A percentile compares a stretch with the other conserved stretches of the same genome.
phyloP scores from a whole-genome alignment of 2,329 filamentous ascomycete species.

The Nothophaeocryptopus gaeumannii region DNA sequence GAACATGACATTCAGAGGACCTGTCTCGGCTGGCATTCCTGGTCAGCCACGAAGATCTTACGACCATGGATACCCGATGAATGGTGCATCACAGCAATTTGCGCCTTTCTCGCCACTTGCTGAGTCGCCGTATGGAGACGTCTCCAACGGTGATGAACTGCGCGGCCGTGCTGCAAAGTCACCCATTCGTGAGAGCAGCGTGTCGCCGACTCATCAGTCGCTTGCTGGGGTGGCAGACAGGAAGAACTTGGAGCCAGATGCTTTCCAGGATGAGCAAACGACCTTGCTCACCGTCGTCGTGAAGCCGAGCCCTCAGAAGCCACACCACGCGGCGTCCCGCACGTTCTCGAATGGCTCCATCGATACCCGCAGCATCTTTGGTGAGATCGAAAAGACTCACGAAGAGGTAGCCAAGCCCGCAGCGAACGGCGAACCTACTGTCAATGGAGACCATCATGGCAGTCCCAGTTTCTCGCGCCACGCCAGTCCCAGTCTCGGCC shows the following conservation, averaged over 20 bases:
- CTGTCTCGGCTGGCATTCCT: slow-evolving; percentile 19
- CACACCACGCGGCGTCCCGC: slow-evolving; percentile 42
- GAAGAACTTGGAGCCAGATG: slow-evolving; percentile 37
- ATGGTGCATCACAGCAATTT: slow-evolving; percentile 25
- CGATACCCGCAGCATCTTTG: slow-evolving; percentile 51
- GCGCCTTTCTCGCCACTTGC: slow-evolving; percentile 21
- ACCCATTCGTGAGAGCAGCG: slow-evolving; percentile 28
- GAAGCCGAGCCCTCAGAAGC: slow-evolving; percentile 34
- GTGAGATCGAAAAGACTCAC: slow-evolving; percentile 41
- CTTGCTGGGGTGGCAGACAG: slow-evolving; percentile 18
- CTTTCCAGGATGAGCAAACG: slow-evolving; percentile 54
- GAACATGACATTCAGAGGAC: slow-evolving; percentile 29
- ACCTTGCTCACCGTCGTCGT: slow-evolving; percentile 54
- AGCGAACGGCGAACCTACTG: slow-evolving; percentile 35
- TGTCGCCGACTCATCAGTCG: slow-evolving; percentile 20
- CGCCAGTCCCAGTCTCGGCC: slow-evolving; percentile 19
- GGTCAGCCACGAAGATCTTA: slow-evolving; percentile 27
- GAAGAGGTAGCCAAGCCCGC: slow-evolving; percentile 38
- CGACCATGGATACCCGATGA: slow-evolving; percentile 27
- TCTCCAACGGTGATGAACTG: slow-evolving; percentile 28
- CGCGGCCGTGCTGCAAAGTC: slow-evolving; percentile 33
- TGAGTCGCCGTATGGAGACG: slow-evolving; percentile 19
- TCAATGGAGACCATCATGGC: slow-evolving; percentile 25
- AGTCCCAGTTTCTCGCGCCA: slow-evolving; percentile 14
- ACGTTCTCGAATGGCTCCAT: slow-evolving; percentile 58